A percentile compares a stretch with the other conserved stretches of the same genome.
Conservation (phyloP, 352 stramenopile genomes). For the Globisporangium irregulare region DNA sequence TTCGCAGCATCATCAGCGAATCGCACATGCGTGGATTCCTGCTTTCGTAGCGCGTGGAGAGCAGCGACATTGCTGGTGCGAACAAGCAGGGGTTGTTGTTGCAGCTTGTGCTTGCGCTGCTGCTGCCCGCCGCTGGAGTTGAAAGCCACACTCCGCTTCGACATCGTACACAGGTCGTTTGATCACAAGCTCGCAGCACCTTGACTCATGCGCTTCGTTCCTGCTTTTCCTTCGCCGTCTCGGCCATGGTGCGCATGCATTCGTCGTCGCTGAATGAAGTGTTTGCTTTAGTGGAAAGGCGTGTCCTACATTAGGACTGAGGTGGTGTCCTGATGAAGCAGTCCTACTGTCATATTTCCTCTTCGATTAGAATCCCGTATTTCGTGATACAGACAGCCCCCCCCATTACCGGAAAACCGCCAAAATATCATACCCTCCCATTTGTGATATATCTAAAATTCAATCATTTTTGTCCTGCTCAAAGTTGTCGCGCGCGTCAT, state of each 20-base stretch:
- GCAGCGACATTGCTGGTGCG: background rate
- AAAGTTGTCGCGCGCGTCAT: too few relatives aligned
- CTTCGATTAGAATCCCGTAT: too few relatives aligned
- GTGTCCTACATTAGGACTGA: too few relatives aligned
- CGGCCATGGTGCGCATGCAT: too few relatives aligned
- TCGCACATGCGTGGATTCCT: background rate
- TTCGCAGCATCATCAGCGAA: background rate
- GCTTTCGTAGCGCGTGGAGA: slow-evolving; percentile 5
- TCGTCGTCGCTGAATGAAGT: too few relatives aligned
- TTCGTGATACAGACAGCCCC: too few relatives aligned
- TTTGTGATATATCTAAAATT: too few relatives aligned
- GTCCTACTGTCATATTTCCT: too few relatives aligned
- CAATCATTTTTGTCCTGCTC: too few relatives aligned
- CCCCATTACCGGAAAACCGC: too few relatives aligned
- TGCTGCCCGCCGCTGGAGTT: background rate
- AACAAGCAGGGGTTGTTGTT: background rate
- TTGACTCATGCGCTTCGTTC: background rate
- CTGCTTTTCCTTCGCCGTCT: background rate
- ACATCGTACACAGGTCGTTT: background rate
- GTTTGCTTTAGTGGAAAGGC: background rate
- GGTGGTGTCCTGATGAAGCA: too few relatives aligned
- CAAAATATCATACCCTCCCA: too few relatives aligned
- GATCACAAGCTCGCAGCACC: background rate
- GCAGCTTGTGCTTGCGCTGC: slow-evolving; percentile 1
- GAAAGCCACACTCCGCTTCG: background rate